phyloP scores from a whole-genome alignment of 2,329 filamentous ascomycete genomes.

The Orbilia ellipsospora region DNA sequence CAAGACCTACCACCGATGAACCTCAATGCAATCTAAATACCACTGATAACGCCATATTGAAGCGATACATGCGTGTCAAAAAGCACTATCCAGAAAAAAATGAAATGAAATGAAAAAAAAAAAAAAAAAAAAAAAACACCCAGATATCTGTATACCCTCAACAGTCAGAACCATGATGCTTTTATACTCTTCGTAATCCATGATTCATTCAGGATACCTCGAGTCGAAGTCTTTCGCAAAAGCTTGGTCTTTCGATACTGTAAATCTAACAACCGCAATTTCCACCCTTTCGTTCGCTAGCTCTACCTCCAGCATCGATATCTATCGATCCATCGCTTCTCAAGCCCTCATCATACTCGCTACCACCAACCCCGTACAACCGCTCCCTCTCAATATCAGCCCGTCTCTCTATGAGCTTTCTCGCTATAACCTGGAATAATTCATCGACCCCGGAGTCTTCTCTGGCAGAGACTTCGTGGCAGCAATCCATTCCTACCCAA shows the following conservation, averaged over 20 bases:
- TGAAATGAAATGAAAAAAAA: too few relatives aligned
- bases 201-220: too few relatives aligned
- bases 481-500: conserved; percentile 88
- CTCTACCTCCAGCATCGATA: conserved; percentile 21
- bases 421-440: conserved; percentile 88
- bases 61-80: not conserved
- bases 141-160: too few relatives aligned
- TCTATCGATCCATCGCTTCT: conserved; percentile 45
- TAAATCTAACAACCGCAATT: conserved; percentile 32
- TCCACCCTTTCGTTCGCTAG: conserved; percentile 36
- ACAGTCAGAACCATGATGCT: too few relatives aligned
- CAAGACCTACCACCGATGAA: too few relatives aligned
- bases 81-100: not conserved
- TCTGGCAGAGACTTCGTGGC: conserved; percentile 88
- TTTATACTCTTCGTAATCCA: too few relatives aligned
- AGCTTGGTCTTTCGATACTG: too few relatives aligned
- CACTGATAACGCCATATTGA: conserved; percentile 1
- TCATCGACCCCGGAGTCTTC: conserved; percentile 80
- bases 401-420: conserved; percentile 79
- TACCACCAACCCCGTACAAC: conserved; percentile 42
- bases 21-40: too few relatives aligned
- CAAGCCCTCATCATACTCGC: conserved; percentile 42
- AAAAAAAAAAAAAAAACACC: too few relatives aligned
- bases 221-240: too few relatives aligned
- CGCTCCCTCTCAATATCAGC: conserved; percentile 58